phyloP scores from a whole-genome alignment of 495 filamentous ascomycete genomes.

The Immersiella caudata region DNA sequence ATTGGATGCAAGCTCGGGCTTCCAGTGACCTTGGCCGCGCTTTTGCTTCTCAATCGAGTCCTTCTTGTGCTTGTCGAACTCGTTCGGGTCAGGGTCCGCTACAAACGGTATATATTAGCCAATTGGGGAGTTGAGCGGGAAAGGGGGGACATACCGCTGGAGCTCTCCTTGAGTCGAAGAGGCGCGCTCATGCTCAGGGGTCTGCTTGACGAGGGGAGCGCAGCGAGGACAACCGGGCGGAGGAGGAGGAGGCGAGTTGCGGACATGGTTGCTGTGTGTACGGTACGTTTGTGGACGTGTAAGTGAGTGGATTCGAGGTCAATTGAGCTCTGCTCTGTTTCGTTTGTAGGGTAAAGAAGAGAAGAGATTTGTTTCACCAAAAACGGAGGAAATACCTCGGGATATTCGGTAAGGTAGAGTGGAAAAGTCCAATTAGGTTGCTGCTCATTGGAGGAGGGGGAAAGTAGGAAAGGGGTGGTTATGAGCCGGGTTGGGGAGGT shows the following conservation, averaged over 20 bases:
- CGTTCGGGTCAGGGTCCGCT: conserved; percentile 35
- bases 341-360: background rate
- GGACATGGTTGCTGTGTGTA: background rate
- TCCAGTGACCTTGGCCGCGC: conserved; percentile 79
- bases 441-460: conserved; percentile 2
- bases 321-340: background rate
- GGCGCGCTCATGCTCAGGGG: conserved; percentile 18
- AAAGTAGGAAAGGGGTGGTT: conserved; percentile 2
- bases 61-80: conserved; percentile 73
- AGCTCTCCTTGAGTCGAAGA: conserved; percentile 27
- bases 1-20: conserved; percentile 73
- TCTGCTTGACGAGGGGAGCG: background rate
- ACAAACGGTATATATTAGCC: no score
- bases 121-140: background rate
- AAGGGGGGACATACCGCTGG: conserved; percentile 21
- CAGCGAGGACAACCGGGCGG: background rate
- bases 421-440: background rate
- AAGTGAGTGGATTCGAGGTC: background rate
- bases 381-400: background rate
- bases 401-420: background rate
- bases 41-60: conserved; percentile 69
- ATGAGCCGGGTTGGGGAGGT: conserved; percentile 5
- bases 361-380: background rate
- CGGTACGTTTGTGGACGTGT: background rate
- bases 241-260: background rate